phyloP scores from a whole-genome alignment of 2,329 filamentous ascomycete species.

The Colletotrichum magnum region DNA sequence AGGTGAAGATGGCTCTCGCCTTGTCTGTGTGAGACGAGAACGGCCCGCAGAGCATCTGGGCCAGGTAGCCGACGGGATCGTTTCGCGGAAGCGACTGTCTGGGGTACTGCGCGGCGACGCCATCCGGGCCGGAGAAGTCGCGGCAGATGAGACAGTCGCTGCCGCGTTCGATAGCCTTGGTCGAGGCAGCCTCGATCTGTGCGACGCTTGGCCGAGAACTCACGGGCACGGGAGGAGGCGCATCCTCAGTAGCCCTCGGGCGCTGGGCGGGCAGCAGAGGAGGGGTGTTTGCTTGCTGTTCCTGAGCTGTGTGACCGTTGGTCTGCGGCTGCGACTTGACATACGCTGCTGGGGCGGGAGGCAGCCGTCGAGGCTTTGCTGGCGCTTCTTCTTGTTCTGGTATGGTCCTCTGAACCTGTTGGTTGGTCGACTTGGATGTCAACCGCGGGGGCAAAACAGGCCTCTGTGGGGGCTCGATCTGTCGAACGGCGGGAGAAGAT shows the following conservation, averaged over 20 bases:
- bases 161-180: conserved; percentile 48
- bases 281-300: conserved; percentile 36
- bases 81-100: conserved; percentile 76
- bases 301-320: conserved; percentile 43
- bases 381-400: conserved; percentile 28
- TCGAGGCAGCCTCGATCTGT: conserved; percentile 63
- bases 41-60: conserved; percentile 81
- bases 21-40: conserved; percentile 91
- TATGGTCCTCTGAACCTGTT: conserved; percentile 26
- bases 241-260: conserved; percentile 45
- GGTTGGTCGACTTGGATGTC: conserved; percentile 62
- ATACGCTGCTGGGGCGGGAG: conserved; percentile 34
- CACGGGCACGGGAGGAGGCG: conserved; percentile 67
- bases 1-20: conserved; percentile 92
- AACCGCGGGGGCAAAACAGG: conserved; percentile 65
- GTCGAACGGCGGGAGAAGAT: conserved; percentile 54
- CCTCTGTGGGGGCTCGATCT: conserved; percentile 49
- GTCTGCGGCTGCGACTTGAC: conserved; percentile 34
- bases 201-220: conserved; percentile 65
- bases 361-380: conserved; percentile 35
- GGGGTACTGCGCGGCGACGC: conserved; percentile 83
- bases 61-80: conserved; percentile 80
- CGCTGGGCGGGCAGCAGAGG: conserved; percentile 40
- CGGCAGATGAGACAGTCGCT: conserved; percentile 83
- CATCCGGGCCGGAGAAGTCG: conserved; percentile 88